A percentile compares a stretch with the other conserved stretches of the same genome.
Evolutionary conservation across 2,329 filamentous ascomycete genomes (phyloP).

Genomic region (Aspergillus bombycis): DNA sequence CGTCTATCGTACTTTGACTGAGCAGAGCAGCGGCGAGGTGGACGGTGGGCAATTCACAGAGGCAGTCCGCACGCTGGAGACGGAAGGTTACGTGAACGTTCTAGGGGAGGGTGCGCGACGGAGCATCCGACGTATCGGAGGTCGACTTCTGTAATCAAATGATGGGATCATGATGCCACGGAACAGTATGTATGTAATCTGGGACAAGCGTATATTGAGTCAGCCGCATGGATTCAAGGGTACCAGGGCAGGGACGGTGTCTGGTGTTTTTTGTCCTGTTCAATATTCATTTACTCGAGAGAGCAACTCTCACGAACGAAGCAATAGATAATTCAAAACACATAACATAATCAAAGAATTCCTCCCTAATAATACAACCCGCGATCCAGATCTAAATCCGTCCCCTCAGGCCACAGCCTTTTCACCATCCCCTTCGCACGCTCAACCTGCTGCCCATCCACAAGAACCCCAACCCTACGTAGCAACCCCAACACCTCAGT

Average conservation of each 20-base stretch:
- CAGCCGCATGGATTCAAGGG: slow-evolving; percentile 4
- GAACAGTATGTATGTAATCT: slow-evolving; percentile 27
- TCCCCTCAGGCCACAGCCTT: not conserved
- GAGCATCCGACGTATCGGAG: slow-evolving; percentile 75
- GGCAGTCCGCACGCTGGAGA: slow-evolving; percentile 76
- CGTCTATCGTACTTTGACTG: slow-evolving; percentile 70
- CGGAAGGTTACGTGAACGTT: slow-evolving; percentile 80
- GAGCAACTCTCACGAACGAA: not conserved
- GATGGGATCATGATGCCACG: slow-evolving; percentile 35
- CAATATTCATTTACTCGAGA: not conserved
- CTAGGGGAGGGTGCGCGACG: slow-evolving; percentile 82
- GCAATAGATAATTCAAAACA: not conserved
- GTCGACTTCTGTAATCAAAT: slow-evolving; percentile 30
- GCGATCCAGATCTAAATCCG: not conserved
- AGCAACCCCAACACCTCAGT: not conserved
- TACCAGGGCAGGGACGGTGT: slow-evolving; percentile 8
- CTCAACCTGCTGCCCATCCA: not conserved
- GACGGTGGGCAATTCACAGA: slow-evolving; percentile 83
- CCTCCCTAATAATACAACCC: not conserved
- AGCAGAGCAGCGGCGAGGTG: slow-evolving; percentile 69
- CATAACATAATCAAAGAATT: not conserved
- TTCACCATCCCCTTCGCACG: not conserved
- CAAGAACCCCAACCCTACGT: not conserved
- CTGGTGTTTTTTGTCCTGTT: slow-evolving; percentile 15
- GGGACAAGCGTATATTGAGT: slow-evolving; percentile 10